Evolutionary conservation across 2,329 filamentous ascomycete genomes (phyloP).

Genomic region (Curvularia spicifera): DNA sequence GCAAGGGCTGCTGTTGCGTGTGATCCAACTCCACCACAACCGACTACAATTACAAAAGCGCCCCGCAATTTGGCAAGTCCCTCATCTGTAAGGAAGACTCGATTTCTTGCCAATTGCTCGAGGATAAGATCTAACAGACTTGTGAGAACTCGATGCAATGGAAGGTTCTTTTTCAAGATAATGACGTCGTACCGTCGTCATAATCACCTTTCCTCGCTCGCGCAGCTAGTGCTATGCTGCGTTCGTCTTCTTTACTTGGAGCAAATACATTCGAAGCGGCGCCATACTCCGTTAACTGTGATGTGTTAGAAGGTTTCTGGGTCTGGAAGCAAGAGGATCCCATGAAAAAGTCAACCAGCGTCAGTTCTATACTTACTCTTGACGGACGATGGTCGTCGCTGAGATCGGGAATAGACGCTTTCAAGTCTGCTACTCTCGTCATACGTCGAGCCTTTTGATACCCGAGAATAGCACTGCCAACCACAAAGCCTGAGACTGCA

Average conservation of each 20-base stretch:
- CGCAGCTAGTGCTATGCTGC: slow-evolving; percentile 63
- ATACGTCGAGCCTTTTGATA: slow-evolving; percentile 62
- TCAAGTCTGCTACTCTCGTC: slow-evolving; percentile 63
- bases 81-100: slow-evolving; percentile 84
- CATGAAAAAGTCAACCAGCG: background rate
- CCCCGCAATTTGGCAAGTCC: slow-evolving; percentile 80
- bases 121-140: slow-evolving; percentile 75
- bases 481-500: slow-evolving; percentile 59
- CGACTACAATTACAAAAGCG: slow-evolving; percentile 87
- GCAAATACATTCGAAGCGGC: slow-evolving; percentile 55
- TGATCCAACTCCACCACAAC: slow-evolving; percentile 92
- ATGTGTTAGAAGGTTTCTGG: slow-evolving; percentile 43
- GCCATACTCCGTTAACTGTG: slow-evolving; percentile 67
- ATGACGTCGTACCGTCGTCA: slow-evolving; percentile 60
- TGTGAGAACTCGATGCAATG: slow-evolving; percentile 7
- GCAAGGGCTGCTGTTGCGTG: slow-evolving; percentile 87
- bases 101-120: slow-evolving; percentile 91
- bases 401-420: slow-evolving; percentile 66
- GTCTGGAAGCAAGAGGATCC: background rate
- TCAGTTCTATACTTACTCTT: slow-evolving; percentile 51
- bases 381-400: slow-evolving; percentile 59
- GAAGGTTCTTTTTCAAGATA: background rate
- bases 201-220: slow-evolving; percentile 68
- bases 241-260: slow-evolving; percentile 61
- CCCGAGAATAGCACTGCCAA: slow-evolving; percentile 62